A percentile compares a stretch with the other conserved stretches of the same genome.
These are phyloP conservation scores for Neurospora sp. DNA, from an alignment of 495 filamentous ascomycete species.

Conservation along the genomic window DNA sequence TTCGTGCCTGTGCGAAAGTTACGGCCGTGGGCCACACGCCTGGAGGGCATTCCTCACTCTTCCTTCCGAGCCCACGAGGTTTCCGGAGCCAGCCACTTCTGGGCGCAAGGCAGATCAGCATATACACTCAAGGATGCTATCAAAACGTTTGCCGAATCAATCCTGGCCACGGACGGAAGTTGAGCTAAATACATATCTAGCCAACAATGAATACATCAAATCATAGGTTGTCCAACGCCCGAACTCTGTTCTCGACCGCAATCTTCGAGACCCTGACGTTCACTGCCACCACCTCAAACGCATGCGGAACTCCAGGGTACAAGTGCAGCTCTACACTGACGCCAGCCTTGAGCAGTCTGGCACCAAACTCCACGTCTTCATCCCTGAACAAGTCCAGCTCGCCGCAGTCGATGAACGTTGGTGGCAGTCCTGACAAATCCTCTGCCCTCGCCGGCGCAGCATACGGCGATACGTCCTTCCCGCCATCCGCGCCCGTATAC, in stretches of 20 bases:
- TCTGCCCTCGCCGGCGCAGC: constrained; percentile 24
- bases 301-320: constrained; percentile 40
- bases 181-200: background rate
- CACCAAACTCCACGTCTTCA: constrained; percentile 32
- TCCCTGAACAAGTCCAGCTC: constrained; percentile 34
- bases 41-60: constrained; percentile 30
- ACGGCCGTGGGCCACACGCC: constrained; percentile 55
- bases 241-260: constrained; percentile 10
- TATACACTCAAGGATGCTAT: constrained; percentile 35
- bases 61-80: constrained; percentile 49
- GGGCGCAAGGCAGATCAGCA: constrained; percentile 57
- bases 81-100: constrained; percentile 71
- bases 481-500: constrained; percentile 15
- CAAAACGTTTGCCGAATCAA: constrained; percentile 10
- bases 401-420: constrained; percentile 29
- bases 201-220: background rate
- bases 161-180: background rate
- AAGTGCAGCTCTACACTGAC: constrained; percentile 41
- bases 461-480: constrained; percentile 24
- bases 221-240: constrained; percentile 9
- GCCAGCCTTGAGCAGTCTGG: constrained; percentile 23
- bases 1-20: constrained; percentile 65
- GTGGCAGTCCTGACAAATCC: constrained; percentile 25
- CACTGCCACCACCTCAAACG: constrained; percentile 25
- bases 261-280: constrained; percentile 1